Evolutionary conservation across 805 yeast genomes (phyloP).

Genomic region (Saccharomycopsis capsularis): DNA sequence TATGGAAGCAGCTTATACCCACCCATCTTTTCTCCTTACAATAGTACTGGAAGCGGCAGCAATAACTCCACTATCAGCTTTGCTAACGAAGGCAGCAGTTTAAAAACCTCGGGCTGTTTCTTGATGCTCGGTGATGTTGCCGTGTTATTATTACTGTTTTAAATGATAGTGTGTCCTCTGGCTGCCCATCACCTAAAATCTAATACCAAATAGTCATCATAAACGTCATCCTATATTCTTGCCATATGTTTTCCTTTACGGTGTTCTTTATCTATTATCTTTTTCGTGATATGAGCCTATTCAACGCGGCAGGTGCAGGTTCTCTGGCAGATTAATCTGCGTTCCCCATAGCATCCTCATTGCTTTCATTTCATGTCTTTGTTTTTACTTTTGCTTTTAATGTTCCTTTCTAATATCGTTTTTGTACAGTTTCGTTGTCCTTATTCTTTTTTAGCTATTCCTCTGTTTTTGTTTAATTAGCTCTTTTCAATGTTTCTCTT

Average conservation of each 20-base stretch:
- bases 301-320: background rate
- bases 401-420: background rate
- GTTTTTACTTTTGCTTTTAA: background rate
- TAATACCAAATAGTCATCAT: too few species aligned
- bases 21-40: constrained; percentile 2
- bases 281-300: too few species aligned
- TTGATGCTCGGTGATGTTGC: constrained; percentile 20
- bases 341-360: constrained; percentile 1
- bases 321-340: background rate
- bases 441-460: too few species aligned
- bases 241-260: too few species aligned
- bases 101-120: constrained; percentile 11
- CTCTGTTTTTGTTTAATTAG: too few species aligned
- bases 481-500: too few species aligned
- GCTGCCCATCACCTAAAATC: too few species aligned
- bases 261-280: too few species aligned
- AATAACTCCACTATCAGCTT: constrained; percentile 4
- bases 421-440: too few species aligned
- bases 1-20: constrained; percentile 5
- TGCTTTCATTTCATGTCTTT: constrained; percentile 1
- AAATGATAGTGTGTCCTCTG: too few species aligned
- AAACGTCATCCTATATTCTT: too few species aligned
- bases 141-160: constrained; percentile 15
- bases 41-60: background rate
- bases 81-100: constrained; percentile 7